Evolutionary conservation across 192 early-diverging fungal genomes (phyloP).

Genomic region (Glomus cerebriforme): DNA sequence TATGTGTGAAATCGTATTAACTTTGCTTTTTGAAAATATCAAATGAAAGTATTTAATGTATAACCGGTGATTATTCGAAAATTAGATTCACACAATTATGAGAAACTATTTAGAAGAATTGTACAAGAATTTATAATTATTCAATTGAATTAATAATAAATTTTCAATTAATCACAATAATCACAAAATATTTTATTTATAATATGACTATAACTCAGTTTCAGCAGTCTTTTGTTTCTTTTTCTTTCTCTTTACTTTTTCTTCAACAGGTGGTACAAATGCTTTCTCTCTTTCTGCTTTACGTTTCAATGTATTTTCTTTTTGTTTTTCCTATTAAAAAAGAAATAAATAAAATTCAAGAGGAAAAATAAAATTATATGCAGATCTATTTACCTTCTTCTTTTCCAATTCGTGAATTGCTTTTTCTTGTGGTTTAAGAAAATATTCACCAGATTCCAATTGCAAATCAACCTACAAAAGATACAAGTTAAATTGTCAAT

Average conservation of each 20-base stretch:
- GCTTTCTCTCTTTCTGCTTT: conserved; percentile 74
- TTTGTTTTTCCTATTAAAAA: conserved; percentile 56
- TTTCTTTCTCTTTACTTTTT: conserved; percentile 40
- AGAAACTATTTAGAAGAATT: too few species aligned
- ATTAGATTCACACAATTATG: too few species aligned
- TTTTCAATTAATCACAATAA: too few species aligned
- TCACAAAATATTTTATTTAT: background rate
- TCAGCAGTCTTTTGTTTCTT: conserved; percentile 39
- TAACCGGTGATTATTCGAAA: too few species aligned
- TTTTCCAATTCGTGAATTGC: conserved; percentile 63
- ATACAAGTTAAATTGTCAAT: background rate
- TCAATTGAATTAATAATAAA: too few species aligned
- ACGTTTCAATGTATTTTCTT: conserved; percentile 67
- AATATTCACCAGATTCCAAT: conserved; percentile 97
- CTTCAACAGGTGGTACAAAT: conserved; percentile 81
- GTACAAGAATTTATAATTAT: too few species aligned
- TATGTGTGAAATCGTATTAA: background rate
- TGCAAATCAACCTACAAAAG: conserved; percentile 73
- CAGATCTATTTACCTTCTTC: conserved; percentile 57
- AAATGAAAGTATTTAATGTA: background rate
- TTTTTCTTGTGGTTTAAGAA: conserved; percentile 76
- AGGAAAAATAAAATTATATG: background rate
- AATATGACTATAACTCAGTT: conserved; percentile 11
- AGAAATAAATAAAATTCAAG: background rate
- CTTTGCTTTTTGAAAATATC: background rate